phyloP scores from a whole-genome alignment of 148 eudicot species.

The Limonium bicolor region DNA sequence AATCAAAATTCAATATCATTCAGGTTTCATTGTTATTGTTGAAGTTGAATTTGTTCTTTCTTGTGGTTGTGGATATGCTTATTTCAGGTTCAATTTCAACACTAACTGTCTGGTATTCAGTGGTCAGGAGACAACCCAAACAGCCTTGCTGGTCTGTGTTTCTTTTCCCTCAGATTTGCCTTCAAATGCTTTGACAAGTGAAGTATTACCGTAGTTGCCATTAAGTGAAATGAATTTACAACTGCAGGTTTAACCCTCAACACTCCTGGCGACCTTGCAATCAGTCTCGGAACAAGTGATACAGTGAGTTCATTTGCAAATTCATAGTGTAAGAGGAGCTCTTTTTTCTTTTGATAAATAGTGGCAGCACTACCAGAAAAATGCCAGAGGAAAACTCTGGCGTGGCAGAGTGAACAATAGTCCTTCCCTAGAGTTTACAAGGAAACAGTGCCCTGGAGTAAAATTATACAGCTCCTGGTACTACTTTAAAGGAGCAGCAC shows the following conservation, averaged over 20 bases:
- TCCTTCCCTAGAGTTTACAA: neutral
- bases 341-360: too few species aligned
- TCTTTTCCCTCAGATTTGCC: neutral
- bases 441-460: too few species aligned
- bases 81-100: slow-evolving; percentile 51
- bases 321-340: neutral
- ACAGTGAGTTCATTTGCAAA: slow-evolving; percentile 41
- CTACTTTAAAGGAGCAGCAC: too few species aligned
- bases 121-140: slow-evolving; percentile 98
- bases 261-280: slow-evolving; percentile 85
- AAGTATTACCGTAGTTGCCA: neutral
- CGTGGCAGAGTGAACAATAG: neutral
- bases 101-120: slow-evolving; percentile 67
- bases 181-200: neutral
- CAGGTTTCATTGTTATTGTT: neutral
- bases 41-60: neutral
- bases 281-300: slow-evolving; percentile 97
- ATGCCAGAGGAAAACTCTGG: neutral
- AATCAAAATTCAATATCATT: too few species aligned
- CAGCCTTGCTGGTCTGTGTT: slow-evolving; percentile 61
- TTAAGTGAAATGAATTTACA: neutral
- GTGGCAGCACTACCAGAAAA: too few species aligned
- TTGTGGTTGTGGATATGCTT: neutral
- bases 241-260: slow-evolving; percentile 70
- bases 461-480: too few species aligned